phyloP scores from a whole-genome alignment of 2,329 filamentous ascomycete species.

The Beauveria medogensis region DNA sequence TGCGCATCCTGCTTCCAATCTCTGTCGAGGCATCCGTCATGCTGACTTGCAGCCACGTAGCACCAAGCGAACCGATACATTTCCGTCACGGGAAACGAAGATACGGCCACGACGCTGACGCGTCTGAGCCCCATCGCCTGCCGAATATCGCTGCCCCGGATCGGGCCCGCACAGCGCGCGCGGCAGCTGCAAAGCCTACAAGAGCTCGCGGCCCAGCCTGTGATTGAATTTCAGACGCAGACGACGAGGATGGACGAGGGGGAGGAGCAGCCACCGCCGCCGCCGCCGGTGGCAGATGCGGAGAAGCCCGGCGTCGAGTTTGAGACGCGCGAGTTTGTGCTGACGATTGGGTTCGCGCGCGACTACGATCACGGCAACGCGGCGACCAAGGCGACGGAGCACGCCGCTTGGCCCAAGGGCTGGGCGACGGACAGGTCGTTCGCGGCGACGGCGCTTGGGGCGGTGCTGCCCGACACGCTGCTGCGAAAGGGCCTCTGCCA shows the following conservation, averaged over 20 bases:
- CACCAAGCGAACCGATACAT: conserved; percentile 20
- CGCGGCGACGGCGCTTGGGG: conserved; percentile 28
- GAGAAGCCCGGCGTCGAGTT: not conserved
- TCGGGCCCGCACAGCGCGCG: conserved; percentile 23
- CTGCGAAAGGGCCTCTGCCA: conserved; percentile 32
- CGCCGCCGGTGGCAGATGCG: not conserved
- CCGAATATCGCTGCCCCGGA: conserved; percentile 25
- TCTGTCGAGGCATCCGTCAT: not conserved
- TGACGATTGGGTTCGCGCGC: conserved; percentile 32
- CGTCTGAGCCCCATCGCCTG: conserved; percentile 40
- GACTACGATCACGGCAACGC: conserved; percentile 32
- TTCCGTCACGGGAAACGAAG: conserved; percentile 34
- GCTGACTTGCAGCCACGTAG: not conserved
- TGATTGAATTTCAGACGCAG: not conserved
- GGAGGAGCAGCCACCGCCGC: not conserved
- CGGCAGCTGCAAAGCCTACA: conserved; percentile 15
- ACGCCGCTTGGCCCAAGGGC: conserved; percentile 33
- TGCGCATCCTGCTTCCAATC: not conserved
- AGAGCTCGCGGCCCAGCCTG: not conserved
- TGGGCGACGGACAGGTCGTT: conserved; percentile 26
- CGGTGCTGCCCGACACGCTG: conserved; percentile 31
- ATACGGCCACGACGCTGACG: conserved; percentile 33
- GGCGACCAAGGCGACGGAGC: conserved; percentile 25
- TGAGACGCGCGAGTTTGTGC: conserved; percentile 28
- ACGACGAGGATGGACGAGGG: not conserved